Percentiles rank a stretch among this genome's conserved stretches.
Evolutionary conservation across 768 basidiomycete species (phyloP).

Genomic region (Hirschioporus abietinus): DNA sequence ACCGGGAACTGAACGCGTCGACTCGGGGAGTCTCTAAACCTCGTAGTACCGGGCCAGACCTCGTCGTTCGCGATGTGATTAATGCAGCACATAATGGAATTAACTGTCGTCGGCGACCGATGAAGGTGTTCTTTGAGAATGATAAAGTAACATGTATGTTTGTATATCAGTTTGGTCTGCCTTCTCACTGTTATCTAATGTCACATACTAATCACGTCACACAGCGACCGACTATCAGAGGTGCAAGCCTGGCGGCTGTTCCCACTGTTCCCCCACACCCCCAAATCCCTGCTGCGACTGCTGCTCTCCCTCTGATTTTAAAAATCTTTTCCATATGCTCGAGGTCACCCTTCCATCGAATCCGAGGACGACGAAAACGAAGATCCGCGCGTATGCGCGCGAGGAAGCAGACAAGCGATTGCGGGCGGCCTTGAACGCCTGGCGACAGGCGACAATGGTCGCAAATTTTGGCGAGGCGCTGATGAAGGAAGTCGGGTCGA

Average conservation of each 20-base stretch:
- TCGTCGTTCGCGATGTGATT: slow-evolving; percentile 6
- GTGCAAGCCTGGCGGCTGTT: slow-evolving; percentile 14
- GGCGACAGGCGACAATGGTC: slow-evolving; percentile 11
- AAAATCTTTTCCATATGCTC: neutral
- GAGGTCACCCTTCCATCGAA: too few relatives aligned
- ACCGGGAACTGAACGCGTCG: too few relatives aligned
- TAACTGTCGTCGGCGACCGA: slow-evolving; percentile 4
- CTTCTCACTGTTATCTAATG: neutral
- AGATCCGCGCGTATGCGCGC: slow-evolving; percentile 8
- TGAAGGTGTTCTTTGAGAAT: slow-evolving; percentile 21
- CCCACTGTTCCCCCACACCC: slow-evolving; percentile 11
- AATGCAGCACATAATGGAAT: slow-evolving; percentile 17
- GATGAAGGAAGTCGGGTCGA: slow-evolving; percentile 14
- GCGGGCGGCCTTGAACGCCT: slow-evolving; percentile 11
- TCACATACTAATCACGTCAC: slow-evolving; percentile 1
- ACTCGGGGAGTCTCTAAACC: too few relatives aligned
- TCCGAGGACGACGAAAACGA: neutral
- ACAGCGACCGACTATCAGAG: slow-evolving; percentile 11
- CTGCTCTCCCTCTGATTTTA: slow-evolving; percentile 15
- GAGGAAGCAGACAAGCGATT: slow-evolving; percentile 9
- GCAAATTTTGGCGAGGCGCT: slow-evolving; percentile 8
- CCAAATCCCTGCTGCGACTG: slow-evolving; percentile 22
- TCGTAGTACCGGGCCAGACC: too few relatives aligned
- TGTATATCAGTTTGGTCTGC: neutral
- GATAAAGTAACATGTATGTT: slow-evolving; percentile 17